phyloP scores from a whole-genome alignment of 2,329 filamentous ascomycete genomes.

The Verticillium dahliae region DNA sequence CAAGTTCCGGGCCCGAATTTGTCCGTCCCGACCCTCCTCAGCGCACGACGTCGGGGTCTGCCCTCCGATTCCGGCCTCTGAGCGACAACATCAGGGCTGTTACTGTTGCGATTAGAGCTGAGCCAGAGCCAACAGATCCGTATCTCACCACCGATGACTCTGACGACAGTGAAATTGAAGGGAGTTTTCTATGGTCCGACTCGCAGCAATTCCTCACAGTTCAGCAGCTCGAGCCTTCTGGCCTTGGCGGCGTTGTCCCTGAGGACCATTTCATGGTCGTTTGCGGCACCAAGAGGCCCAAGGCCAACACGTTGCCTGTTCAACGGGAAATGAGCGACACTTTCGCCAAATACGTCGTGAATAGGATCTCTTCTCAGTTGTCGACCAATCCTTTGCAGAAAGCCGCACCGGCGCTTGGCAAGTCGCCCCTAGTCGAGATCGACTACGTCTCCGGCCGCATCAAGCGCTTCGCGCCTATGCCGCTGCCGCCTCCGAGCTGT shows the following conservation, averaged over 20 bases:
- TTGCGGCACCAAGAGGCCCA: conserved; percentile 42
- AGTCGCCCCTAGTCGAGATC: conserved; percentile 25
- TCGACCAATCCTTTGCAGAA: neutral
- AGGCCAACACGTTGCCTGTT: conserved; percentile 7
- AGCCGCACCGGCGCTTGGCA: neutral
- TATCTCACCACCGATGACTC: conserved; percentile 18
- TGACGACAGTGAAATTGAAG: conserved; percentile 29
- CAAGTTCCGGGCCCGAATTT: conserved; percentile 13
- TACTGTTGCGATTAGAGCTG: conserved; percentile 14
- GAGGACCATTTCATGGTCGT: conserved; percentile 59
- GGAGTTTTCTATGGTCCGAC: conserved; percentile 39
- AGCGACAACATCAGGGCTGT: conserved; percentile 25
- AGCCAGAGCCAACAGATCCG: conserved; percentile 22
- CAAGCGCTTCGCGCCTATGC: conserved; percentile 36
- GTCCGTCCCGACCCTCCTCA: conserved; percentile 12
- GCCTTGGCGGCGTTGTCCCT: conserved; percentile 51
- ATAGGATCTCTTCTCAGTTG: neutral
- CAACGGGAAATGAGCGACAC: neutral
- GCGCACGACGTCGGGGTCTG: conserved; percentile 45
- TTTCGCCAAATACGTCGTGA: neutral
- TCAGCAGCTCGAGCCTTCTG: conserved; percentile 46
- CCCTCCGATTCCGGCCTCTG: conserved; percentile 41
- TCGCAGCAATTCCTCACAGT: conserved; percentile 29
- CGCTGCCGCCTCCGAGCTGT: conserved; percentile 45
- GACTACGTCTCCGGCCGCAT: conserved; percentile 37